Evolutionary conservation across 805 yeast genomes (phyloP), one percentile per base, ranked within the genome.

Genomic region (Sungouiella thailandica): DNA sequence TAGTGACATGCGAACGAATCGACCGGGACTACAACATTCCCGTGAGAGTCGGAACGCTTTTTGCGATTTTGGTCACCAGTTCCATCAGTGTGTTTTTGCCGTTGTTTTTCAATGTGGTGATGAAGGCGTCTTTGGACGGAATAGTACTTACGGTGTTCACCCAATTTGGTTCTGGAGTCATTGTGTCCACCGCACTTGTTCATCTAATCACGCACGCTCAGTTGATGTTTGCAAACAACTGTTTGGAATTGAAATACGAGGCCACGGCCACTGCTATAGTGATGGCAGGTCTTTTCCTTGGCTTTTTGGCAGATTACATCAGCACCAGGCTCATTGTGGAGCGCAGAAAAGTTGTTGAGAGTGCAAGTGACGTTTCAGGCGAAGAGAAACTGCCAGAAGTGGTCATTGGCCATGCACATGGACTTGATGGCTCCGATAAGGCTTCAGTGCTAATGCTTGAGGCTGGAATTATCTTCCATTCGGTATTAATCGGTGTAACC

Each of bases 391-490:
- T 19, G 8, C 7, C 7, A 9, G 22, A 19, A 19, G 22, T 19
- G 7, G n/a, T n/a, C n/a, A 7, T 7, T 19, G 22, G 22, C 22
- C 22, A 19, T 19, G 9, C 8, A 7, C 22, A 19, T 9, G 11
- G 18, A 8, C 13, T 9, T 7, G 25, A 9, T 9, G 28, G 18
- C 6, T 7, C 7, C 5, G 48, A 47, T 20, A 38, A 36, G 9
- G 12, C 44, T 8, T 41, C 48, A 3, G 44, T 44, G 6, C 12
- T 36, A 6, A 32, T 50, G 13, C 35, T 50, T 26, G 61, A 55
- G 33, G 50, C 50, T 2, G 62, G 62, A n/a, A 54, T 57, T 23
- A 34, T 57, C 5, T 57, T 57, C 41, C 62, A 57, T 30, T 57
- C 62, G 4, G 46, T 57, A 17, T 37, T 57, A 23, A 46, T 57